phyloP scores from a whole-genome alignment of 2,329 filamentous ascomycete species.

The Penicillium sp. region DNA sequence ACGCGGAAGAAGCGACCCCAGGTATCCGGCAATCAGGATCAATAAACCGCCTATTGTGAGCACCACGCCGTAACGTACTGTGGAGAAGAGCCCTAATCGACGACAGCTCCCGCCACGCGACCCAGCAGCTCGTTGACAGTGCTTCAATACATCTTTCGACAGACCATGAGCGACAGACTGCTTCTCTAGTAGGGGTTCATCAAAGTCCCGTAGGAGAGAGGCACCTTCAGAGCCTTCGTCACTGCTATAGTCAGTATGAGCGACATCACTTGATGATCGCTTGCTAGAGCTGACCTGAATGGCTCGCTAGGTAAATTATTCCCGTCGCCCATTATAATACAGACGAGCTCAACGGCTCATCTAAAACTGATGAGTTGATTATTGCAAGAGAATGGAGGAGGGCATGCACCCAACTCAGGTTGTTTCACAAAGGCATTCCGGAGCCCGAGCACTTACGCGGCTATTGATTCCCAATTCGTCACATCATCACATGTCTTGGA shows the following conservation, averaged over 20 bases:
- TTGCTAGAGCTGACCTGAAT: constrained; percentile 16
- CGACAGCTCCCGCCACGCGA: background rate
- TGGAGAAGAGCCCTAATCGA: constrained; percentile 15
- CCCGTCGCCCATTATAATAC: constrained; percentile 12
- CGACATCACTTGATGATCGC: background rate
- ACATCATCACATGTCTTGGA: background rate
- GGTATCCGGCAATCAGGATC: constrained; percentile 11
- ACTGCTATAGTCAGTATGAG: constrained; percentile 11
- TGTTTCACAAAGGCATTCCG: background rate
- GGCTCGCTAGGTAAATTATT: constrained; percentile 15
- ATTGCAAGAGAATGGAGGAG: background rate
- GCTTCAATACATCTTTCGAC: constrained; percentile 1
- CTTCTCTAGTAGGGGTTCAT: constrained; percentile 17
- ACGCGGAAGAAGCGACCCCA: constrained; percentile 11
- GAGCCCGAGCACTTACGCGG: background rate
- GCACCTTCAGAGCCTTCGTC: constrained; percentile 14
- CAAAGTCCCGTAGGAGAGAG: constrained; percentile 13
- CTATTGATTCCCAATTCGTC: background rate
- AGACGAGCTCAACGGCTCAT: background rate
- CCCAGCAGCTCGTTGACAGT: background rate
- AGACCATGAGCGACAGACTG: background rate
- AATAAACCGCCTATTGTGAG: constrained; percentile 6
- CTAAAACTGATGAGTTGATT: background rate
- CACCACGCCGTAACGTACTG: constrained; percentile 13
- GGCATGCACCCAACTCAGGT: background rate